phyloP scores from a whole-genome alignment of 306 rosid genomes.

The Delonix regia region DNA sequence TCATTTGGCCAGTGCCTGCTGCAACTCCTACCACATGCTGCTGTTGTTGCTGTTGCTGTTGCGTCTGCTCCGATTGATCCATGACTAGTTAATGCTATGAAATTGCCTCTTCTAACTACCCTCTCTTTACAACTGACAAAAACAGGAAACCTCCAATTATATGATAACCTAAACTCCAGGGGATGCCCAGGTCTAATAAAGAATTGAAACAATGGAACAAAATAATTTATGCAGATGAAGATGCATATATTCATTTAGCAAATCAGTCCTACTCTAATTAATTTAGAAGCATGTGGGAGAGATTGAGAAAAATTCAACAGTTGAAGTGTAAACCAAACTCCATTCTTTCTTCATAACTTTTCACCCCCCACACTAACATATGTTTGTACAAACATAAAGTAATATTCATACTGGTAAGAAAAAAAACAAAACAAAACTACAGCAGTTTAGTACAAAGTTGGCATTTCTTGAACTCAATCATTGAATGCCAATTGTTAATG shows the following conservation, averaged over 20 bases:
- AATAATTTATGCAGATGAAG: background rate
- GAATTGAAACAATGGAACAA: background rate
- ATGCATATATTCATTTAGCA: background rate
- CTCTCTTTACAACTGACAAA: conserved; percentile 39
- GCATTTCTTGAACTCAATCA: conserved; percentile 9
- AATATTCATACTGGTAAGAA: background rate
- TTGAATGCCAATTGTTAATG: background rate
- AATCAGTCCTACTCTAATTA: background rate
- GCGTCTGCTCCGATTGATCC: conserved; percentile 74
- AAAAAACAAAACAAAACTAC: background rate
- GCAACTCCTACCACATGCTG: conserved; percentile 50
- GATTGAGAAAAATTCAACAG: background rate
- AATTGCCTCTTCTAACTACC: conserved; percentile 39
- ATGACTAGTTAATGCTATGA: conserved; percentile 39
- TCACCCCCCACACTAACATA: conserved; percentile 3
- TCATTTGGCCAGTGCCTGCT: conserved; percentile 53
- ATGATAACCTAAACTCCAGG: conserved; percentile 26
- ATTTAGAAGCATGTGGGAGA: background rate
- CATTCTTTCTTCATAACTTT: background rate
- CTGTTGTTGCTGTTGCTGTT: conserved; percentile 49
- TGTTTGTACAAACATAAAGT: background rate
- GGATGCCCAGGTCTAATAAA: background rate
- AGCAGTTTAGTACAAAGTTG: background rate
- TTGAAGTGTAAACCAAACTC: background rate
- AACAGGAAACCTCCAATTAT: background rate